phyloP scores from a whole-genome alignment of 208 protist genomes.

The Trichomonas tenax region DNA sequence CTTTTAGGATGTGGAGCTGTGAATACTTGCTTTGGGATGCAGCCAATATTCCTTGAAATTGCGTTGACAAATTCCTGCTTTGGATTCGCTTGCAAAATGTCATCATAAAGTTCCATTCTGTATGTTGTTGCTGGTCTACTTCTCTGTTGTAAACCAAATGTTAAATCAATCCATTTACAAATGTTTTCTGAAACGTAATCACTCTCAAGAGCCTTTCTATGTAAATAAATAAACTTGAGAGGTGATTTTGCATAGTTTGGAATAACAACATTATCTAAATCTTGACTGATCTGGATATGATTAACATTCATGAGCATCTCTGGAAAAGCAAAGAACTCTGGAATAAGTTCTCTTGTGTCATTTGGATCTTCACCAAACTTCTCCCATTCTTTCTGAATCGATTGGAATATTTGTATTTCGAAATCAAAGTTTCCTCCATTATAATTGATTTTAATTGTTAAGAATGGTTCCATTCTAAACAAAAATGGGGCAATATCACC shows the following conservation, averaged over 20 bases:
- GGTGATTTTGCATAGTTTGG: neutral
- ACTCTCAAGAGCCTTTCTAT: neutral
- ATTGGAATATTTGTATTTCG: neutral
- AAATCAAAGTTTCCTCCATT: neutral
- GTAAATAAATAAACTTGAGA: neutral
- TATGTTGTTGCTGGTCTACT: neutral
- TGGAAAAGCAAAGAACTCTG: neutral
- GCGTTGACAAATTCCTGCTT: neutral
- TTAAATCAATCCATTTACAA: neutral
- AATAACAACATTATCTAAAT: neutral
- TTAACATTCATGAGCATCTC: neutral
- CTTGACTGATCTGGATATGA: neutral
- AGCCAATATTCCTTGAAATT: neutral
- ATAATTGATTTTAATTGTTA: neutral
- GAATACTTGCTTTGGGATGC: neutral
- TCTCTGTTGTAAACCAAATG: neutral
- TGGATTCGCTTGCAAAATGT: neutral
- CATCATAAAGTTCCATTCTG: neutral
- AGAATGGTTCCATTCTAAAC: neutral
- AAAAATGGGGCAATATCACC: neutral
- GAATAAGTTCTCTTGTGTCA: neutral
- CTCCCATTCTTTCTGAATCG: neutral
- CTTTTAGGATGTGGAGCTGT: neutral
- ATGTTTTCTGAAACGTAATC: neutral
- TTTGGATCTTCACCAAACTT: neutral